Evolutionary conservation across 768 basidiomycete species (phyloP), one percentile per base, ranked within the genome.

Genomic region (Xerocomus brunneocitrinus): DNA sequence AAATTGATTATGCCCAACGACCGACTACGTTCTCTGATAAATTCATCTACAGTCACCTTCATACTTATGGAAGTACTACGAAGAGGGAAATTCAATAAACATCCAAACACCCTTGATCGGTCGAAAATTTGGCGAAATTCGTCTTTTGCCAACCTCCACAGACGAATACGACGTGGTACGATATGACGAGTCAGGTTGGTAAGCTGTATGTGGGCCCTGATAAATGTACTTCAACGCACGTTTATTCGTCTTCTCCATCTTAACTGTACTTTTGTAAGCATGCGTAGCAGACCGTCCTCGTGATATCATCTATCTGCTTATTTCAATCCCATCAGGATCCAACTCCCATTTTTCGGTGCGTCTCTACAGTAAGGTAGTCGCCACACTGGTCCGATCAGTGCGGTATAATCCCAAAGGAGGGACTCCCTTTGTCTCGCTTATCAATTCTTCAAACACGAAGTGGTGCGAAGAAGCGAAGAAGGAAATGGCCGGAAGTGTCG

Each of bases 21-120:
- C 55, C 48, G 24, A 31, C 46, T 30, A 27, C 10, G 19, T 19
- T 34, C 27, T 44, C 40, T 43, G 54, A 49, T 65, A 38, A 73
- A 54, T 22, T 4, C 5, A 12, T 34, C 13, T 22, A 30, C 53
- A 82, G 82, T 84, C 8, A 81, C 81, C 13, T 83, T 84, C 64
- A 70, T 85, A 34, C 76, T 85, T 68, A 79, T 85, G 75, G 83
- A 85, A 63, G 79, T 83, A 31, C 64, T 85, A 14, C 81, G 83
- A 28, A 76, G 82, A 44, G 78, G 81, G 39, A 78, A 81, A 32
- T 85, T 84, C 61, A 67, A 61, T 52, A 74, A 80, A 10, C 75
- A 76, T 25, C 72, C 76, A 5, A 82, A 77, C 53, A 64, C 70
- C 5, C 77, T 79, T 38, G 75, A 76, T 49, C 77, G 75, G 41